Conservation (phyloP, 495 filamentous ascomycete species). For the Daldinia loculata region DNA sequence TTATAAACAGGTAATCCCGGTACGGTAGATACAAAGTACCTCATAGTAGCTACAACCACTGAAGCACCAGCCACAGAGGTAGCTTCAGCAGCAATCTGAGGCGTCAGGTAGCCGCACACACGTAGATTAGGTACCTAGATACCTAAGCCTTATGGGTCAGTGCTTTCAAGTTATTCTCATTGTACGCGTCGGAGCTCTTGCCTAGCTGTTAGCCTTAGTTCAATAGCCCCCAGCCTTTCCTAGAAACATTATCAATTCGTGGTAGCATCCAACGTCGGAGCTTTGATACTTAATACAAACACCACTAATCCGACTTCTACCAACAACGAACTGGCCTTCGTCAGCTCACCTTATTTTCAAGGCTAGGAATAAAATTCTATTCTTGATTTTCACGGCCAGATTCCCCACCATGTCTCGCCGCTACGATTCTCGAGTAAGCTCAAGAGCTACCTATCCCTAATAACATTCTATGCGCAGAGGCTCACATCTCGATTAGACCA, state of each 20-base stretch:
- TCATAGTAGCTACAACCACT: no score
- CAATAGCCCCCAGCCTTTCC: constrained; percentile 9
- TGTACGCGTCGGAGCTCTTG: constrained; percentile 45
- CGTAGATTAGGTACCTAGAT: neutral
- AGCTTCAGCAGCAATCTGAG: neutral
- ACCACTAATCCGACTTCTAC: neutral
- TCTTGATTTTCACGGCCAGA: constrained; percentile 18
- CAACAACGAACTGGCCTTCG: neutral
- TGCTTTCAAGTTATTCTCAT: neutral
- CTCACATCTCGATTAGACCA: constrained; percentile 75
- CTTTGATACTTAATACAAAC: constrained; percentile 9
- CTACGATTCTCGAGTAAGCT: constrained; percentile 94
- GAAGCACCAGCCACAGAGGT: neutral
- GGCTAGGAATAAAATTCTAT: neutral
- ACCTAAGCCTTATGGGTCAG: neutral
- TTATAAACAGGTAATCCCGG: no score
- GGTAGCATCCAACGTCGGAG: neutral
- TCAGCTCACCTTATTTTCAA: neutral
- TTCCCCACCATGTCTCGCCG: constrained; percentile 82
- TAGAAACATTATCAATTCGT: constrained; percentile 8
- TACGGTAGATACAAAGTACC: neutral
- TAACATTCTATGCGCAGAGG: constrained; percentile 29
- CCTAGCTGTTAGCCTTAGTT: constrained; percentile 36
- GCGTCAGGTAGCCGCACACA: neutral
- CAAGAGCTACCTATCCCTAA: constrained; percentile 15